Evolutionary conservation across 257 asterid genomes (phyloP), one percentile per base, ranked within the genome.

Genomic region (Capsicum pubescens): DNA sequence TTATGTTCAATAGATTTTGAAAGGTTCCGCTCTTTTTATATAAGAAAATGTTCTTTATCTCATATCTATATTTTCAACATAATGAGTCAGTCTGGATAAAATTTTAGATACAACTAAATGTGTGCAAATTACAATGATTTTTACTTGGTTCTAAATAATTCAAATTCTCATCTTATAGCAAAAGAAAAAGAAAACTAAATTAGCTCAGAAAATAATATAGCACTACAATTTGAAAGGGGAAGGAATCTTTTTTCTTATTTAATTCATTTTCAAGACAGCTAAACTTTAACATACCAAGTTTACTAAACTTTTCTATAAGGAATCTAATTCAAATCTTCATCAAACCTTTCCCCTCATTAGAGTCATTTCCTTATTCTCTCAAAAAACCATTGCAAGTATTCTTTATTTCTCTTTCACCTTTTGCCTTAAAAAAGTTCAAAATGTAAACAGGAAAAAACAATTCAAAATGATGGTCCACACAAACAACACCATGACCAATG

Each of bases 251-350:
- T 63, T 63, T 11, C 48, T 10, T 26, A 21, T 76, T 76, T 17
- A 9, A 52, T 76, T 57, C 42, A 9, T 21, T 50, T 72, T 19
- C 1, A 32, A 12, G 15, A 44, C 70, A 11, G 17, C 8, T 26
- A 9, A 26, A 15, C 16, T 64, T 64, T 0, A 64, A 26, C 2
- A 21, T 64, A 21, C 7, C 44, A 64, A 74, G 39, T 74, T 15
- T 50, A 52, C 81, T 50, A 50, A 6, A 74, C 61, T 74, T 74
- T 52, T 52, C 81, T 76, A 44, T 48, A 76, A 54, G 59, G 81
- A 54, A 77, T 77, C 81, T 54, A 77, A 69, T 77, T 77, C 81
- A 77, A 54, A 54, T 77, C 81, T 76, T 76, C 64, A 76, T 76
- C 64, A 26, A 54, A 8, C 64, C 61, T 76, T 76, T 76, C 48